Evolutionary conservation across 2,329 filamentous ascomycete genomes (phyloP), one percentile per base, ranked within the genome.

Genomic region (Neofusicoccum sp.): DNA sequence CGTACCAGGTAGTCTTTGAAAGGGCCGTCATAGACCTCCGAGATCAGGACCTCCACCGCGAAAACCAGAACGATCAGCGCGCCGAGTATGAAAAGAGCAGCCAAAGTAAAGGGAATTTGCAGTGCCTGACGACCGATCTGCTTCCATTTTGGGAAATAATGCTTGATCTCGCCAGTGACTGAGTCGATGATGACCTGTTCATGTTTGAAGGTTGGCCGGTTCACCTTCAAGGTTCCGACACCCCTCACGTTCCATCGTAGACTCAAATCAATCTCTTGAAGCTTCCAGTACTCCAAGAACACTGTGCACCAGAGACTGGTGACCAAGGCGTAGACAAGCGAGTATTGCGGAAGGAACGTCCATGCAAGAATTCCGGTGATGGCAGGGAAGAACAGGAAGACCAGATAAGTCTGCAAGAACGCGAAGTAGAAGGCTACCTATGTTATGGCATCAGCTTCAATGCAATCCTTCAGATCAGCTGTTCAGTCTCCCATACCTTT

Each of bases 401-500:
- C 64, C 40, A 73, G 69, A 61, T 73, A 73, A 2, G 69, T 70
- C 49, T 73, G 71, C 5, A 73, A 63, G 36, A 73, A 73, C 4
- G 71, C 71, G 57, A 73, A 73, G 60, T 73, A 73, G 58, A 73
- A 73, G 12, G 71, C 71, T 9, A 72, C 45, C 57, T 60, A 12
- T 3, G 4, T 9, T 12, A 20, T 4, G n/a, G 9, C 9, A 12
- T 60, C n/a, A 60, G 57, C 14, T n/a, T 51, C 3, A 11, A n/a
- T 24, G 11, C 16, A 7, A 20, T 34, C 31, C 12, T 9, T 7
- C 2, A 2, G 2, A 40, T n/a, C 36, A 11, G 36, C 36, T 40
- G 36, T 40, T n/a, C 3, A 40, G 11, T n/a, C n/a, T 3, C 20
- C 24, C 63, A 48, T 62, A 80, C 79, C 72, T 86, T 89, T 74